phyloP scores from a whole-genome alignment of 2,329 filamentous ascomycete genomes.

The Ophiostoma angusticollis region DNA sequence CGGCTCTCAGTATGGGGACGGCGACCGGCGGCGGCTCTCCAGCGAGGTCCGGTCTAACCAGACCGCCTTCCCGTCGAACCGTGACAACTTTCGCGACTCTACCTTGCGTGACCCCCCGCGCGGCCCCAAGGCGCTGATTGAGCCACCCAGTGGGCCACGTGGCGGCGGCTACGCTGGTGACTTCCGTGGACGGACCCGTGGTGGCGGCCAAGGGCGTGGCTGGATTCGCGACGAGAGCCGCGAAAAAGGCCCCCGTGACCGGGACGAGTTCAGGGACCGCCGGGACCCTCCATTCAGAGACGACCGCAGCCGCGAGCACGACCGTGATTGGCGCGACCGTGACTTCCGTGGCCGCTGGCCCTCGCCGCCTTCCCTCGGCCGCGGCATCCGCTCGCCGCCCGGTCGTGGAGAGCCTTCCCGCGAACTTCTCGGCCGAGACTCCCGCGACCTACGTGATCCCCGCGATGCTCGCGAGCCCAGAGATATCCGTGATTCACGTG shows the following conservation, averaged over 20 bases:
- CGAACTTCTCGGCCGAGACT: slow-evolving; percentile 18
- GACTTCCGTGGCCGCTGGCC: slow-evolving; percentile 46
- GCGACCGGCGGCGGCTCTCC: slow-evolving; percentile 57
- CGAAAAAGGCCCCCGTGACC: slow-evolving; percentile 40
- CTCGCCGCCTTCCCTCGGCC: slow-evolving; percentile 45
- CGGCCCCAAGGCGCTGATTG: slow-evolving; percentile 67
- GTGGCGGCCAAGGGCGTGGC: slow-evolving; percentile 39
- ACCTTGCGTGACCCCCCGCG: slow-evolving; percentile 59
- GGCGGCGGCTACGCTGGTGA: slow-evolving; percentile 55
- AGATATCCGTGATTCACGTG: slow-evolving; percentile 7
- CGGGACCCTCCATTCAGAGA: slow-evolving; percentile 40
- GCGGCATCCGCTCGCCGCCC: slow-evolving; percentile 40
- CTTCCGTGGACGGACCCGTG: slow-evolving; percentile 48
- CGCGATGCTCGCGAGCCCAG: slow-evolving; percentile 46
- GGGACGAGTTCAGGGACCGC: slow-evolving; percentile 48
- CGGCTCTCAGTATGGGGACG: slow-evolving; percentile 42
- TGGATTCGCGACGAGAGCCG: slow-evolving; percentile 54
- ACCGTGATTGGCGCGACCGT: slow-evolving; percentile 35
- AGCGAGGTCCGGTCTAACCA: slow-evolving; percentile 43
- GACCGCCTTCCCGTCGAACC: slow-evolving; percentile 46
- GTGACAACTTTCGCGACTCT: slow-evolving; percentile 44
- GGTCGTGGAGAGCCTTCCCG: slow-evolving; percentile 14
- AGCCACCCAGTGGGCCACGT: slow-evolving; percentile 54
- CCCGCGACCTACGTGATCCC: slow-evolving; percentile 48
- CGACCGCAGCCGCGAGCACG: slow-evolving; percentile 41